A percentile compares a stretch with the other conserved stretches of the same genome.
phyloP scores from a whole-genome alignment of 1,139 yeast species.

The Yamadazyma sp. region DNA sequence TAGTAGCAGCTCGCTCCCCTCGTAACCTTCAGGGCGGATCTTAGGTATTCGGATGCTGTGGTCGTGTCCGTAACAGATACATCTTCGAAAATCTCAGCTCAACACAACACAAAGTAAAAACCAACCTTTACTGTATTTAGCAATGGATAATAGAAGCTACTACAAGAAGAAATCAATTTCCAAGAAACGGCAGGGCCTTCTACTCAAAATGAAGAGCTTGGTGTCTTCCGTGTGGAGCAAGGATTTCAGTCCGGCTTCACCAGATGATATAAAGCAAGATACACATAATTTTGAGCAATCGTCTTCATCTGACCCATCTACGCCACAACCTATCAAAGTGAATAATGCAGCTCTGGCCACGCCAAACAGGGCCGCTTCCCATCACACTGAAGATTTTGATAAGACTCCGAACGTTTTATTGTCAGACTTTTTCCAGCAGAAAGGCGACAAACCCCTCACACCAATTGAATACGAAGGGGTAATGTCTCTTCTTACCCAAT shows the following conservation, averaged over 20 bases:
- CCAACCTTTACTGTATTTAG: neutral
- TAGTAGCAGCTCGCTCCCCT: no score
- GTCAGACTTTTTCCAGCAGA: constrained; percentile 69
- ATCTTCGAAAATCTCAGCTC: constrained; percentile 3
- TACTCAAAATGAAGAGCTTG: constrained; percentile 35
- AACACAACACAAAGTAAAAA: neutral
- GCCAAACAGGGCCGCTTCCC: neutral
- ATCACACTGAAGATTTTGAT: no score
- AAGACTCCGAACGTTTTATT: constrained; percentile 53
- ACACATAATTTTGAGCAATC: neutral
- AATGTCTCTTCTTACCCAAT: constrained; percentile 49
- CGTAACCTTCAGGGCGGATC: no score
- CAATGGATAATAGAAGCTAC: constrained; percentile 46
- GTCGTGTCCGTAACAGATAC: neutral
- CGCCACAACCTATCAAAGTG: neutral
- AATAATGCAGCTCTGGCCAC: neutral
- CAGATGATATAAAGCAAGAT: neutral
- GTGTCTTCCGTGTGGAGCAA: constrained; percentile 16
- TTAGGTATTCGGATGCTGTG: no score
- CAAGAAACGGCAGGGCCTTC: constrained; percentile 20
- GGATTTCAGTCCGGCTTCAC: neutral
- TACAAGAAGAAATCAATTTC: constrained; percentile 22
- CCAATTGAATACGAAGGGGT: constrained; percentile 88
- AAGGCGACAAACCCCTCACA: constrained; percentile 73
- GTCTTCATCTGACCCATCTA: neutral